These are phyloP conservation scores for Brasilioporus rufonigricans DNA, from an alignment of 768 basidiomycete species.

Conservation along the genomic window DNA sequence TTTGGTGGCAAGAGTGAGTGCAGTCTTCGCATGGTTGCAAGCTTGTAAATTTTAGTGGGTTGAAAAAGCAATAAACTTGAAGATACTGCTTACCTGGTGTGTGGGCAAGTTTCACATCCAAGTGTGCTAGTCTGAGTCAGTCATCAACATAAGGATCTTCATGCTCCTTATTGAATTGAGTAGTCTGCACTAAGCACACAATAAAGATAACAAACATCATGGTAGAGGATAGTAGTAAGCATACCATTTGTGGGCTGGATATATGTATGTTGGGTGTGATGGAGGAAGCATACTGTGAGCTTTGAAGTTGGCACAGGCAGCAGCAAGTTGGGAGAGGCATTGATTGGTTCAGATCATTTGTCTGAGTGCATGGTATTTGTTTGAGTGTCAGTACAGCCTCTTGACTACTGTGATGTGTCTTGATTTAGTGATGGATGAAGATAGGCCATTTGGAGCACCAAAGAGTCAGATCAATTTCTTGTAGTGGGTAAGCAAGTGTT, in stretches of 20 bases:
- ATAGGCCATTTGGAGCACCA: background rate
- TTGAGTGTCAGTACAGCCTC: background rate
- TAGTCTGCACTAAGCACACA: background rate
- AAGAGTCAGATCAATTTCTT: background rate
- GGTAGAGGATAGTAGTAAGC: background rate
- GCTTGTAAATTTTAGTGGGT: background rate
- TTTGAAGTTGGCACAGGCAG: background rate
- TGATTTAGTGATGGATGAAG: background rate
- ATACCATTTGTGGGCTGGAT: no score
- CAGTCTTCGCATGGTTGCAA: background rate
- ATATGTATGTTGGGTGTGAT: background rate
- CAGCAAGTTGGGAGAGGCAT: background rate
- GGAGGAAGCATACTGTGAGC: background rate
- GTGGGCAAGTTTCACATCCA: background rate
- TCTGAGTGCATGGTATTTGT: background rate
- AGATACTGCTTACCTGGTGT: background rate
- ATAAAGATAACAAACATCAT: no score
- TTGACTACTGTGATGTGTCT: background rate
- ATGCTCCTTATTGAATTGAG: background rate
- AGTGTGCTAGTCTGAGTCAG: background rate
- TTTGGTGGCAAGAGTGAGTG: background rate
- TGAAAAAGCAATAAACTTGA: background rate
- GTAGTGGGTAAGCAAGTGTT: background rate
- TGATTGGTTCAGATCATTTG: background rate
- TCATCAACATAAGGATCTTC: background rate